A percentile compares a stretch with the other conserved stretches of the same genome.
phyloP scores from a whole-genome alignment of 352 stramenopile species.

The Pythium pectinolyticum region DNA sequence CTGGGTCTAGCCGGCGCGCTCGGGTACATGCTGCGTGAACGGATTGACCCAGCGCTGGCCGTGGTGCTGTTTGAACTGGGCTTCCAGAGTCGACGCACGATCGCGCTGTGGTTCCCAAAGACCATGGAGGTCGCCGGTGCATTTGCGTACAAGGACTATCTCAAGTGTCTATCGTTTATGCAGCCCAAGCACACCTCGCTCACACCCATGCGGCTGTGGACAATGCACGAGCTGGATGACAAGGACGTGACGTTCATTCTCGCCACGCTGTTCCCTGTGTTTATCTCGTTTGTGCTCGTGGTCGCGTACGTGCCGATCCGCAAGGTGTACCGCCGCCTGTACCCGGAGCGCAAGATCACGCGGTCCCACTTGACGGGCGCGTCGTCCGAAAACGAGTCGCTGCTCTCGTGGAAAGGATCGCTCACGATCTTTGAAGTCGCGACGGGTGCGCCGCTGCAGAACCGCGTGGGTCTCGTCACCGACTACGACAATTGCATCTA shows the following conservation, averaged over 20 bases:
- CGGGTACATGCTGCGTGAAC: constrained; percentile 12
- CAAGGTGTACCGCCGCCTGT: constrained; percentile 12
- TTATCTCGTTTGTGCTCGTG: constrained; percentile 2
- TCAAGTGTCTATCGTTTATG: constrained; percentile 16
- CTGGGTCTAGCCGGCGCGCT: constrained; percentile 21
- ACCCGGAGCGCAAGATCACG: not conserved
- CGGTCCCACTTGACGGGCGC: not conserved
- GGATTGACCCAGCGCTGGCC: constrained; percentile 15
- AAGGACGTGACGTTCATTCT: not conserved
- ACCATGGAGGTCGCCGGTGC: not conserved
- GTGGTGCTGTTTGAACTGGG: constrained; percentile 21
- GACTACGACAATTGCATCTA: constrained; percentile 52
- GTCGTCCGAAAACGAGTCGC: not conserved
- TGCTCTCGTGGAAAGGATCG: constrained; percentile 4
- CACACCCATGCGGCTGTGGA: constrained; percentile 33
- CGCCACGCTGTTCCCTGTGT: constrained; percentile 7
- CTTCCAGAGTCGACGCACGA: not conserved
- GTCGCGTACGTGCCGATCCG: constrained; percentile 1
- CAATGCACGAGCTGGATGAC: not conserved
- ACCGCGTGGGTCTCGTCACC: constrained; percentile 30
- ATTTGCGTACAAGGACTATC: constrained; percentile 21
- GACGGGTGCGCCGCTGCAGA: constrained; percentile 21
- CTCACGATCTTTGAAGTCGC: constrained; percentile 26
- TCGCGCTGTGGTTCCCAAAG: constrained; percentile 7
- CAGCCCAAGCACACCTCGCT: constrained; percentile 23